Base-by-base conservation (phyloP, 257 asterid genomes). In the Nyctanthes arbortristis region DNA sequence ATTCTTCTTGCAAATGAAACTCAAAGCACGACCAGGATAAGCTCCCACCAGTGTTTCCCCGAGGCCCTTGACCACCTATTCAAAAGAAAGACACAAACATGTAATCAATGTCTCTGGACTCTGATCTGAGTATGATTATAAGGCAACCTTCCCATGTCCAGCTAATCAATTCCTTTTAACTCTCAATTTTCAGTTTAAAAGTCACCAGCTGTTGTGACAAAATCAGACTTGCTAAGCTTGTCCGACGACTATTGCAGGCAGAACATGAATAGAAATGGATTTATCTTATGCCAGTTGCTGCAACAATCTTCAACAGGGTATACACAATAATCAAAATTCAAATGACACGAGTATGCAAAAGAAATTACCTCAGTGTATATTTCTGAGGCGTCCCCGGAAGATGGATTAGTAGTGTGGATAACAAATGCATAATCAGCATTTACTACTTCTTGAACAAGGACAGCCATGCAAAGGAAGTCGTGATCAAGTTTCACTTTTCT, bases 31-130 rank as follows among this genome's bases (percentile, higher is more conserved):
- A 25, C 99, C 99, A 20, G 99, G 99, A 77, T 94, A 94, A 69
- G 97, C 99, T 79, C 99, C 99, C 62, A 94, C 99, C 66, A 94
- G 88, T 14, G 99, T 91, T 84, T 94, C 99, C 61, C 99, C 99
- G 40, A 94, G 96, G 75, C 99, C 99, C 84, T 88, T 94, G 65
- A 94, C 99, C 75, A 91, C 96, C 99, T 94, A 70, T 67, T 64
- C 81, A 79, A n/a, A 71, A 80, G 39, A 81, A 71, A 78, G 49
- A 81, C 61, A 55, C n/a, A 65, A 67, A 18, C 66, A 65, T 33
- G 39, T 14, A 36, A 24, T 39, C n/a, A n/a, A n/a, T 22, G 69
- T 25, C 59, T 64, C 66, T n/a, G n/a, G n/a, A n/a, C 43, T 45
- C 63, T 10, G 28, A 27, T 54, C 28, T 28, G 37, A 64, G 55